Conservation (phyloP, 2,329 filamentous ascomycete genomes). For the Penicillium capsulatum region DNA sequence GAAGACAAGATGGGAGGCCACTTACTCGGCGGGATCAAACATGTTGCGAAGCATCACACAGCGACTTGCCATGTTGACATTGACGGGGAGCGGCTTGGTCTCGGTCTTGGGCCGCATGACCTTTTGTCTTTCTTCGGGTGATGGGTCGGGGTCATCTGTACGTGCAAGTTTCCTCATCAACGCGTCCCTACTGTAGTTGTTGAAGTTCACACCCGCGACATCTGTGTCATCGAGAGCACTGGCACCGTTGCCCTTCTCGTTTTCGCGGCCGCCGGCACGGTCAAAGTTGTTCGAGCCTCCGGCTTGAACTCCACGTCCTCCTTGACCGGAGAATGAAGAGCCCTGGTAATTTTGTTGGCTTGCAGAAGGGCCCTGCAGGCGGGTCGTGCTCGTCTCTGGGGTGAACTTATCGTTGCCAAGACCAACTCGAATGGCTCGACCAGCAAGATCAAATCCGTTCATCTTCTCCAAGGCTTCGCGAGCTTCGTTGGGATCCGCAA, state of each 20-base stretch:
- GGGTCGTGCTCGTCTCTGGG: constrained; percentile 90
- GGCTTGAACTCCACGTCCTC: constrained; percentile 78
- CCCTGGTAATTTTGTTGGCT: constrained; percentile 72
- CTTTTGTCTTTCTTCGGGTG: constrained; percentile 64
- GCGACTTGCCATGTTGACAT: constrained; percentile 85
- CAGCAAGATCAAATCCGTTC: constrained; percentile 98
- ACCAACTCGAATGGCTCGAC: constrained; percentile 94
- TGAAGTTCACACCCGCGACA: constrained; percentile 98
- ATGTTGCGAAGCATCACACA: constrained; percentile 94
- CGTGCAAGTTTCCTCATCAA: constrained; percentile 98
- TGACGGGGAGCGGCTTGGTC: constrained; percentile 71
- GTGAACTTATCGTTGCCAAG: constrained; percentile 99
- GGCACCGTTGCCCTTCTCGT: constrained; percentile 81
- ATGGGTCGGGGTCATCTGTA: constrained; percentile 71
- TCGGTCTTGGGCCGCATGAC: constrained; percentile 75
- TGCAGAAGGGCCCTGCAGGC: constrained; percentile 73
- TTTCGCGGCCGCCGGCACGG: constrained; percentile 80
- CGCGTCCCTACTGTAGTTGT: constrained; percentile 96
- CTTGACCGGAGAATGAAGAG: constrained; percentile 85
- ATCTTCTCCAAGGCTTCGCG: constrained; percentile 96
- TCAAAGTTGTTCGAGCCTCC: constrained; percentile 76
- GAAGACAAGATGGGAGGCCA: constrained; percentile 24
- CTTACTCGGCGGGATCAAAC: constrained; percentile 89
- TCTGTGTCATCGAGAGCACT: constrained; percentile 97
- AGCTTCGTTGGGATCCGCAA: constrained; percentile 83